Conservation (phyloP, 176 grass and related monocot genomes). For the Poa pratensis region DNA sequence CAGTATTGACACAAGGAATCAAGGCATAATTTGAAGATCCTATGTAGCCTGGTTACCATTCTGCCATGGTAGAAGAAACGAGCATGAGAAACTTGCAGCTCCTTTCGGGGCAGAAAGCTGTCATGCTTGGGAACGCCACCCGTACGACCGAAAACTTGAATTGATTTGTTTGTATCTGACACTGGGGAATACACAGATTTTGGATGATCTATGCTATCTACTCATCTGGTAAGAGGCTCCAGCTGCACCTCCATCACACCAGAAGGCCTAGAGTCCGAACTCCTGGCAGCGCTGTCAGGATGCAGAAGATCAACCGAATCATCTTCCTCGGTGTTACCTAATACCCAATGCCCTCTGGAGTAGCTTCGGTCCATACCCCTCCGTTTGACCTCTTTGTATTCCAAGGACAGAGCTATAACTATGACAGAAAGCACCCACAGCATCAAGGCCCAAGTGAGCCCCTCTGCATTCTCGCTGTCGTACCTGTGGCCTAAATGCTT, state of each 20-base stretch:
- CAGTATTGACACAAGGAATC: conserved; percentile 23
- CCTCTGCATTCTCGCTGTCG: conserved; percentile 85
- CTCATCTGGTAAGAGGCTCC: conserved; percentile 72
- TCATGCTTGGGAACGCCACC: conserved; percentile 13
- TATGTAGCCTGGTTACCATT: conserved; percentile 39
- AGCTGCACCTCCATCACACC: conserved; percentile 81
- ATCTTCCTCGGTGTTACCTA: conserved; percentile 85
- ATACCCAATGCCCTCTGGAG: conserved; percentile 64
- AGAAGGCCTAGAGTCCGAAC: conserved; percentile 59
- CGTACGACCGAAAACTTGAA: conserved; percentile 30
- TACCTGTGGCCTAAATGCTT: conserved; percentile 86
- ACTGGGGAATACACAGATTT: conserved; percentile 9
- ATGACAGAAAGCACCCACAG: conserved; percentile 71
- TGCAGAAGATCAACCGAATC: conserved; percentile 87
- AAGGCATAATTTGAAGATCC: conserved; percentile 38
- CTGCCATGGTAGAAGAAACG: conserved; percentile 22
- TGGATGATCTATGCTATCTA: conserved; percentile 41
- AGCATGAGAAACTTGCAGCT: conserved; percentile 10
- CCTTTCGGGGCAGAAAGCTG: conserved; percentile 26
- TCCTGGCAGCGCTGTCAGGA: conserved; percentile 50
- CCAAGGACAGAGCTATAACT: conserved; percentile 67
- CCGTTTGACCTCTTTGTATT: conserved; percentile 71
- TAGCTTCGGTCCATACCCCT: conserved; percentile 40
- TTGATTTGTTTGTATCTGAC: conserved; percentile 37
- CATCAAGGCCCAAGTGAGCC: conserved; percentile 81